Evolutionary conservation across 2,329 filamentous ascomycete species (phyloP), one percentile per base, ranked within the genome.

Genomic region (Ophiostoma tasmaniense): DNA sequence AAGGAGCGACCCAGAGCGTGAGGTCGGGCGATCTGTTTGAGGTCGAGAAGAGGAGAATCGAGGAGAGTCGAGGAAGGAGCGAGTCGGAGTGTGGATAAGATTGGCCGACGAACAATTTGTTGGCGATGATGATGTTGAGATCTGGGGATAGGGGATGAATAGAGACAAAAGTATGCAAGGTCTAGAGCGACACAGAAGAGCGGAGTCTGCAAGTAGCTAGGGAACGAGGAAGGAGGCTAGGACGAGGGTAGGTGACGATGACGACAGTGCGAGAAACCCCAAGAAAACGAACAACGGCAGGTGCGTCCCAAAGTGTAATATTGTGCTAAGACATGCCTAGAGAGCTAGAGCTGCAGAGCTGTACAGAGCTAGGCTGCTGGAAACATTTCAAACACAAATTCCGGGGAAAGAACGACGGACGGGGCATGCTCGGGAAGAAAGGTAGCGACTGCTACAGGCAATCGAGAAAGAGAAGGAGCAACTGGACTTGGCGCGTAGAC

Each of bases 171-270:
- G 45, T 28, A 55, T 64, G 30, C 11, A 66, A 52, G 14, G 66
- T 37, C 8, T 22, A 59, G 42, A 30, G 30, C 62, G 50, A 66
- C 20, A 45, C 39, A 55, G 68, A 33, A 37, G 61, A 66, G 55
- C 68, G 65, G 59, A 67, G 68, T 67, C 68, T 22, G 33, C 33
- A 33, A 33, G 33, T 33, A 33, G 33, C 33, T 33, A 33, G 33
- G 33, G 33, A 33, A 33, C 33, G 33, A 64, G 68, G 39, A 55
- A 52, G 68, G 59, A 61, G 55, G 55, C 55, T 61, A 61, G 55
- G 55, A 61, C 55, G 52, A 37, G 25, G 52, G 64, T 45, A 28
- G 28, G 64, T 35, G 65, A 69, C 68, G 68, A 67, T 67, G 68
- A 70, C 68, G 68, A 67, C 59, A 65, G 66, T 33, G 59, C 33